Conservation (phyloP, 805 yeast genomes). For the Lipomyces lipofer region DNA sequence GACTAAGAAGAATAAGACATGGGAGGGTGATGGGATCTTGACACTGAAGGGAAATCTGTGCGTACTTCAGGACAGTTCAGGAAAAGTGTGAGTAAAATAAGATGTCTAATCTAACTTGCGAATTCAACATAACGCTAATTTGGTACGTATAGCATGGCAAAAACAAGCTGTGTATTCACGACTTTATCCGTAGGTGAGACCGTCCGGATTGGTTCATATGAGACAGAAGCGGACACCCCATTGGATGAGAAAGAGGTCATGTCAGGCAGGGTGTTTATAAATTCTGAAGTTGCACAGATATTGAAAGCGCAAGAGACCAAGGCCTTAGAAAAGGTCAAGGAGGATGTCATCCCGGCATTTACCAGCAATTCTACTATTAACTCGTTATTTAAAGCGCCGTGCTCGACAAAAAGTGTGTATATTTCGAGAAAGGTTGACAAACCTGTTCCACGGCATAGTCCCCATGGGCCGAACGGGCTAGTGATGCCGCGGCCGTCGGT, state of each 20-base stretch:
- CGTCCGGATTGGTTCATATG: constrained; percentile 57
- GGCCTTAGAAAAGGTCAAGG: background rate
- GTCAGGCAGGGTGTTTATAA: constrained; percentile 12
- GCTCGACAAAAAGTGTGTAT: background rate
- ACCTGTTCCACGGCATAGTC: constrained; percentile 27
- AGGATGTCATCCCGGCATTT: background rate
- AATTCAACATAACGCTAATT: no score
- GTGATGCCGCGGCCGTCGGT: constrained; percentile 35
- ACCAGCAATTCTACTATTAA: background rate
- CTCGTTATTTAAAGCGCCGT: constrained; percentile 9
- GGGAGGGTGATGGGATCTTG: constrained; percentile 90
- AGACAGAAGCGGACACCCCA: constrained; percentile 42
- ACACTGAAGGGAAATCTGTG: constrained; percentile 34
- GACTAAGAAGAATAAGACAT: constrained; percentile 78
- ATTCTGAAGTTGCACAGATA: constrained; percentile 1
- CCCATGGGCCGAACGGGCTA: constrained; percentile 36
- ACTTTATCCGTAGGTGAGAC: constrained; percentile 43
- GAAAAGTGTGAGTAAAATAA: constrained; percentile 18
- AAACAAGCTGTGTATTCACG: constrained; percentile 6
- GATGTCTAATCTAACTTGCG: background rate
- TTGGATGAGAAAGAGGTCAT: constrained; percentile 1
- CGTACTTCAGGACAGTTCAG: constrained; percentile 35
- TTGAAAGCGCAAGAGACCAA: background rate
- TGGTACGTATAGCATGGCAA: no score
- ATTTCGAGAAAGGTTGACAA: background rate